phyloP scores from a whole-genome alignment of 2,329 filamentous ascomycete genomes.

The Aureobasidium sp. region DNA sequence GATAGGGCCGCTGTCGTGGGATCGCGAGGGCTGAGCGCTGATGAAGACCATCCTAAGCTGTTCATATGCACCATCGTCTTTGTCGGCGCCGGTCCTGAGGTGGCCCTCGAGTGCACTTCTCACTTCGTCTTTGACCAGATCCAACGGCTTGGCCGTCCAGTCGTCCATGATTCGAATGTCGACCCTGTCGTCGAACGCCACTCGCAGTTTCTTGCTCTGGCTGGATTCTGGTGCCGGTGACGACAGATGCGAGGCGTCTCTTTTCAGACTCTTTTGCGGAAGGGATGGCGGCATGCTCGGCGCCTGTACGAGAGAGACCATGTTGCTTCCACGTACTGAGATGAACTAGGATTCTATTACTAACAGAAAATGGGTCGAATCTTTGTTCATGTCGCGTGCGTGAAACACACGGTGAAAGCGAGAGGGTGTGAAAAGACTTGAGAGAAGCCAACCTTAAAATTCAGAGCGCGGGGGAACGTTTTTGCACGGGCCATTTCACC shows the following conservation, averaged over 20 bases:
- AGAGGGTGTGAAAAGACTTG: conserved; percentile 1
- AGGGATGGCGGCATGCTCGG: conserved; percentile 25
- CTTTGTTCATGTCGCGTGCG: conserved; percentile 10
- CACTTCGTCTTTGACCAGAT: conserved; percentile 53
- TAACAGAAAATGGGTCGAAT: background rate
- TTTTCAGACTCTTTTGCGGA: conserved; percentile 25
- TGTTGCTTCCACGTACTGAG: conserved; percentile 12
- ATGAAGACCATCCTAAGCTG: conserved; percentile 45
- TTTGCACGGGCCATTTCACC: background rate
- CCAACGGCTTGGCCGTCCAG: conserved; percentile 43
- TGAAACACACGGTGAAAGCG: background rate
- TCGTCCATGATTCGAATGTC: conserved; percentile 38
- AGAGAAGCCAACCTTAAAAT: background rate
- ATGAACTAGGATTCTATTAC: conserved; percentile 2
- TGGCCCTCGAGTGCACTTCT: conserved; percentile 38
- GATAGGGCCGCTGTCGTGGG: conserved; percentile 16
- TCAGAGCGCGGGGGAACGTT: background rate
- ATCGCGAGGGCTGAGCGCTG: conserved; percentile 32
- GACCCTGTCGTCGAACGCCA: conserved; percentile 41
- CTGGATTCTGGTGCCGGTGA: conserved; percentile 24
- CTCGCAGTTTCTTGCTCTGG: conserved; percentile 36
- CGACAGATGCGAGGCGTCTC: conserved; percentile 28
- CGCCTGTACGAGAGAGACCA: conserved; percentile 25
- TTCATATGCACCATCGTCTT: conserved; percentile 49
- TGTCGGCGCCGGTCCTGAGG: conserved; percentile 30